Evolutionary conservation across 306 rosid genomes (phyloP), one percentile per base, ranked within the genome.

Genomic region (Cicer judaicum): DNA sequence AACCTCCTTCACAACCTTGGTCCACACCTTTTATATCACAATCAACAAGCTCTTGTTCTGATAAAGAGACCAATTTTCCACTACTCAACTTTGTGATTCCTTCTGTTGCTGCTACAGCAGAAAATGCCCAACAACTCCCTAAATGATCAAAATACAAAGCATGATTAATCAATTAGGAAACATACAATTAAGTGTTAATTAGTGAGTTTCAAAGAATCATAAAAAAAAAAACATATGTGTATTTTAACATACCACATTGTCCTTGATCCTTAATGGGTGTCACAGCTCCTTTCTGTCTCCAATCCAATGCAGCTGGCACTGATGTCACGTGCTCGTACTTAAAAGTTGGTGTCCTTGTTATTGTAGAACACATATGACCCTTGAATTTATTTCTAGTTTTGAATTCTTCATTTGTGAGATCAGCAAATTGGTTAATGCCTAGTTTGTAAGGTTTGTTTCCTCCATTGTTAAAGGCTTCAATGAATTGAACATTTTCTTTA

Each of bases 41-140:
- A 54, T 83, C 80, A 50, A 83, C 74, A 2, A 74, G 80, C 46
- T 83, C 83, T 74, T 83, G 83, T 41, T 83, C 83, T 1, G 86
- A 78, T 43, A 83, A 12, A 21, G 82, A 73, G n/a, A 82, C 52
- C 64, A 82, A 36, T 59, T 78, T 82, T 0, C 85, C 82, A 0
- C 73, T 72, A 1, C 72, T 67, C 7, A 82, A 6, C 41, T 78
- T 66, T 0, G 82, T 67, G 38, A 82, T 78, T 73, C 82, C 79
- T 74, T 83, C 80, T 8, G 60, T 74, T 54, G 83, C 86, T 6
- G 83, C 83, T 13, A 78, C 86, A 46, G 75, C 80, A 53, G 86
- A 78, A 74, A 78, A 83, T 39, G 83, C 83, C 86, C 83, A 83
- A 16, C 80, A 83, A 40, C 75, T 53, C 41, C 83, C 86, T 83